A percentile compares a stretch with the other conserved stretches of the same genome.
Evolutionary conservation across 1,284 basidiomycete genomes (phyloP).

Genomic region (Malassezia sp.): DNA sequence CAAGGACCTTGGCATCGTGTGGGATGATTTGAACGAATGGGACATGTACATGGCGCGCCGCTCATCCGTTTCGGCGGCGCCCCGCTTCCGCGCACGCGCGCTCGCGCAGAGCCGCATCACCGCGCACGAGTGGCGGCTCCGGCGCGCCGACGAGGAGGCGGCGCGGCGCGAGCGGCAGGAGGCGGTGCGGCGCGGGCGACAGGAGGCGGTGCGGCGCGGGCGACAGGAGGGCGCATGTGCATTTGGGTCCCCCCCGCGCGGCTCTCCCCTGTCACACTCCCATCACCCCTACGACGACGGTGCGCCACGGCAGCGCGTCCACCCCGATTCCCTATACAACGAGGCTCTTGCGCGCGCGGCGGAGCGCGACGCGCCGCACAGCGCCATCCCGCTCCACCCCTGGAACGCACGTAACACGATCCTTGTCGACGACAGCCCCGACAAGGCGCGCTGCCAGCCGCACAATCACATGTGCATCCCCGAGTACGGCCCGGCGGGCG

Average conservation of each 20-base stretch:
- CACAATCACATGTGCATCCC: constrained; percentile 46
- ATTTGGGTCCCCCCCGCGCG: too few species aligned
- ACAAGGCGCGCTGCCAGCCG: constrained; percentile 66
- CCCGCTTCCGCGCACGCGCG: background rate
- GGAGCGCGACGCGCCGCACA: constrained; percentile 9
- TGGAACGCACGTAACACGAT: constrained; percentile 62
- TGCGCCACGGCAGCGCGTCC: too few species aligned
- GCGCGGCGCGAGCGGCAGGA: background rate
- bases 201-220: constrained; percentile 5
- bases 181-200: background rate
- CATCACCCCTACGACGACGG: too few species aligned
- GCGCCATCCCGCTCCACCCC: constrained; percentile 7
- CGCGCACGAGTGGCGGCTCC: too few species aligned
- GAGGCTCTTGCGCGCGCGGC: too few species aligned
- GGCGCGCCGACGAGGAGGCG: background rate
- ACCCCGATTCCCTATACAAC: too few species aligned
- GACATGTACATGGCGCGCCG: background rate
- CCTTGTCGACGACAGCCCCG: constrained; percentile 67
- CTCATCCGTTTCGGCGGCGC: background rate
- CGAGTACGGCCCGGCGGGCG: constrained; percentile 24
- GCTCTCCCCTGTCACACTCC: too few species aligned
- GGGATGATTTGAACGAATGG: constrained; percentile 52
- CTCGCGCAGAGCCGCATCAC: too few species aligned
- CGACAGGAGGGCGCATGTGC: too few species aligned
- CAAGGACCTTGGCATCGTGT: constrained; percentile 66